Conservation (phyloP, 345 rosid genomes). For the Barbarea vulgaris region DNA sequence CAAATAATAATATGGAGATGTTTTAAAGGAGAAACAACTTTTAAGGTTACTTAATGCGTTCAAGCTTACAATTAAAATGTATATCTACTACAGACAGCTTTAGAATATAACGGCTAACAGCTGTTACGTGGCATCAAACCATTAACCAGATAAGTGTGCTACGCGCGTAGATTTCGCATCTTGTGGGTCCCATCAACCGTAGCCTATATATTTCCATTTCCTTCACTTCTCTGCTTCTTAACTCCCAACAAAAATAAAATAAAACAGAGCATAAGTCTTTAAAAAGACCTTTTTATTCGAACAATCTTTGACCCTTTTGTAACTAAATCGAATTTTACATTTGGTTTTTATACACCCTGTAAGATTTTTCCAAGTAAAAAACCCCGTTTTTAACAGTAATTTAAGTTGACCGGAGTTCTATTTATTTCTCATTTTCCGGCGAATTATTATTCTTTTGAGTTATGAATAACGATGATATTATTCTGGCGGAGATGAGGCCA, state of each 20-base stretch:
- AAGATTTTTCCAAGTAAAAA: not conserved
- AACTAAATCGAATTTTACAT: not conserved
- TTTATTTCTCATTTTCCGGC: not conserved
- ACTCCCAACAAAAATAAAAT: constrained; percentile 16
- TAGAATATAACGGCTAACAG: too few species aligned
- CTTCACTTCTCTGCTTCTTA: too few species aligned
- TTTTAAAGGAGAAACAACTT: not conserved
- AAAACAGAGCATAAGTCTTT: constrained; percentile 20
- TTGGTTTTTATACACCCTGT: not conserved
- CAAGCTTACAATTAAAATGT: not conserved
- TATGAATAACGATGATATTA: constrained; percentile 40
- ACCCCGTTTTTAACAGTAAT: not conserved
- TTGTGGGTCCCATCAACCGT: too few species aligned
- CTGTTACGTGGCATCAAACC: too few species aligned
- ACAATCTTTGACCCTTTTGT: not conserved
- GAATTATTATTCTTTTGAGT: not conserved
- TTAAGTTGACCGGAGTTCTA: not conserved
- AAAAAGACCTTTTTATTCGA: not conserved
- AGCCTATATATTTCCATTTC: too few species aligned
- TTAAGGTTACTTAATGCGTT: not conserved
- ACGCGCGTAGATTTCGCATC: too few species aligned
- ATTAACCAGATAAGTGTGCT: too few species aligned
- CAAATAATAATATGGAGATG: too few species aligned
- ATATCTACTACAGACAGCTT: too few species aligned
- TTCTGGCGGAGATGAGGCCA: constrained; percentile 58